A percentile compares a stretch with the other conserved stretches of the same genome.
Conservation (phyloP, 2,329 filamentous ascomycete species). For the Aspergillus latus region DNA sequence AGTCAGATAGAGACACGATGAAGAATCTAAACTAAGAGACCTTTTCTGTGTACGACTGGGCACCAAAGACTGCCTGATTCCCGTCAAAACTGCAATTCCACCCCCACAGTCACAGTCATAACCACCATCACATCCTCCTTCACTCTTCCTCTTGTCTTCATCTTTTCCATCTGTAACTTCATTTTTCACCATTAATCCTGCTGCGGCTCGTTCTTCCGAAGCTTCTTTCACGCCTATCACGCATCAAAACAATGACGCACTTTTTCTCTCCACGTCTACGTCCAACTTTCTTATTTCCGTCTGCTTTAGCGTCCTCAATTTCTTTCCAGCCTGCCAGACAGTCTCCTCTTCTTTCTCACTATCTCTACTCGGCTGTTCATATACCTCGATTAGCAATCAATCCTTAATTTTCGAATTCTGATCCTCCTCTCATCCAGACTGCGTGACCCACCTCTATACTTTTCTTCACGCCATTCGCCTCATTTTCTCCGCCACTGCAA, state of each 20-base stretch:
- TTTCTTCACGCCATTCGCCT: conserved; percentile 7
- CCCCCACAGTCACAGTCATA: conserved; percentile 10
- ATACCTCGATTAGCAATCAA: neutral
- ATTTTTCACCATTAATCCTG: conserved; percentile 2
- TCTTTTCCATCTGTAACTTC: conserved; percentile 6
- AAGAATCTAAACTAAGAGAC: conserved; percentile 2
- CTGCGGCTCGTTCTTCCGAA: conserved; percentile 1
- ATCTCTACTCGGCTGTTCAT: neutral
- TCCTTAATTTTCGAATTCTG: conserved; percentile 3
- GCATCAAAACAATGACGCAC: conserved; percentile 37
- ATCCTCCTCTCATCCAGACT: conserved; percentile 6
- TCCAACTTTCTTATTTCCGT: conserved; percentile 24
- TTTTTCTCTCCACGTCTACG: conserved; percentile 26
- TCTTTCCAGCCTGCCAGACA: conserved; percentile 8
- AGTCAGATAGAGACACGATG: conserved; percentile 7
- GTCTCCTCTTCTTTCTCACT: conserved; percentile 1
- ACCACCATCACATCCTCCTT: conserved; percentile 6
- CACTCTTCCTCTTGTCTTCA: neutral
- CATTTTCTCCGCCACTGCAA: conserved; percentile 6
- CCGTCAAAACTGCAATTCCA: conserved; percentile 13
- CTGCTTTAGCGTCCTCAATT: conserved; percentile 26
- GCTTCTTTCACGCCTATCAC: conserved; percentile 14
- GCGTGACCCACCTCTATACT: conserved; percentile 12
- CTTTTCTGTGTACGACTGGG: conserved; percentile 11
- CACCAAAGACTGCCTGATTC: conserved; percentile 21